Conservation (phyloP, 2,329 filamentous ascomycete species). For the Phyllosticta ampelicida region DNA sequence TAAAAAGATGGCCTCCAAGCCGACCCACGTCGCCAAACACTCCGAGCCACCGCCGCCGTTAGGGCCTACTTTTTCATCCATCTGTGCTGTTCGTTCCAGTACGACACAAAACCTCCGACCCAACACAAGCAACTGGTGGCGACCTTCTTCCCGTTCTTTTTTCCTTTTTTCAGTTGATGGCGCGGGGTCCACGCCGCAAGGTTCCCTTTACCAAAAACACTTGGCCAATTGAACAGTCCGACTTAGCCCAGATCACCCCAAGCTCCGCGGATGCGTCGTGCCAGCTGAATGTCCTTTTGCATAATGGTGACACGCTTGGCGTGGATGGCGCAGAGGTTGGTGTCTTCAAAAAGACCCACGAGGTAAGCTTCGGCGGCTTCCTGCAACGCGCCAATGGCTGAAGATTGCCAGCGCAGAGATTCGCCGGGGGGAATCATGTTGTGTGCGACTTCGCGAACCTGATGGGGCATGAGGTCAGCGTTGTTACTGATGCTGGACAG, state of each 20-base stretch:
- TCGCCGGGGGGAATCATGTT: constrained; percentile 68
- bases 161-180: not conserved
- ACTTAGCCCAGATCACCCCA: constrained; percentile 30
- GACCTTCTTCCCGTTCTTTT: not conserved
- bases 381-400: constrained; percentile 92
- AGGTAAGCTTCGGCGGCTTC: constrained; percentile 99
- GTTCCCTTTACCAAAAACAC: no score
- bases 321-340: constrained; percentile 97
- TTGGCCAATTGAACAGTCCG: not conserved
- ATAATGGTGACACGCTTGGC: constrained; percentile 99
- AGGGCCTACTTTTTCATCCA: not conserved
- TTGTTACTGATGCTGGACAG: not conserved
- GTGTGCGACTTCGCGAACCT: constrained; percentile 70
- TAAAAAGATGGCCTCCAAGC: not conserved
- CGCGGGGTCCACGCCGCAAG: no score
- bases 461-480: not conserved
- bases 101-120: not conserved
- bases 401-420: constrained; percentile 94
- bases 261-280: constrained; percentile 82
- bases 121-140: not conserved
- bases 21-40: not conserved
- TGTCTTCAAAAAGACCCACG: constrained; percentile 96
- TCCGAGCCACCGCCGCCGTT: not conserved
- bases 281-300: constrained; percentile 94
- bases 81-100: not conserved